Base-by-base conservation (phyloP, 78 protist species). In the Dictyostelium capitatum region DNA sequence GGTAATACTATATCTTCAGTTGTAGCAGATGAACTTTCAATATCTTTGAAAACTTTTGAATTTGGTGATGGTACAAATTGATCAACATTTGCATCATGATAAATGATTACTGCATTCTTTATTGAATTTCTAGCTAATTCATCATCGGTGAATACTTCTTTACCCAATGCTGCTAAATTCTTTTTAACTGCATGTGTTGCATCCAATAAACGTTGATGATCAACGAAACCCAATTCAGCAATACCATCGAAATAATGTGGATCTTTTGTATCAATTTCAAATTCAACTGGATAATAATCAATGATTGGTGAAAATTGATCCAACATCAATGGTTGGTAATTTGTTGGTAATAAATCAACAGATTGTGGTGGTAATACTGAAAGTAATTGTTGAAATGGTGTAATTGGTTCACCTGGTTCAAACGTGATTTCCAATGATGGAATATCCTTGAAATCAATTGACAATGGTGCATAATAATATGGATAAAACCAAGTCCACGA, bases 401-500 rank as follows among this genome's bases (percentile, higher is more conserved):
- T 77, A 53, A 98, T 94, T 15, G 99, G 98, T 3, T 54, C 32
- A 4, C 97, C 96, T n/a, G 50, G 65, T n/a, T 85, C 95, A 67
- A 96, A 82, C 20, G 81, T 11, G 6, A 78, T 32, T 19, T 70
- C 50, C 23, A 91, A 23, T 2, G 75, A 46, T 12, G 79, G 46
- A 3, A 82, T 19, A 43, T 92, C 92, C 8, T 25, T 48, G 17
- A 97, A 74, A 28, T 83, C 95, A 19, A 43, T n/a, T 5, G 84
- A 80, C 46, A 99, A 23, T 20, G 99, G 99, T 0, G 99, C 96
- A 85, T 97, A 98, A 82, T 98, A 98, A 87, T 95, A 96, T 46
- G 99, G 99, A 70, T 80, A 99, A 87, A 41, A 97, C 99, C 99
- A 99, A 25, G 10, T 14, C 99, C 99, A 99, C 25, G 97, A 84